A percentile compares a stretch with the other conserved stretches of the same genome.
Conservation (phyloP, 2,329 filamentous ascomycete genomes). For the Aspergillus chevalieri region DNA sequence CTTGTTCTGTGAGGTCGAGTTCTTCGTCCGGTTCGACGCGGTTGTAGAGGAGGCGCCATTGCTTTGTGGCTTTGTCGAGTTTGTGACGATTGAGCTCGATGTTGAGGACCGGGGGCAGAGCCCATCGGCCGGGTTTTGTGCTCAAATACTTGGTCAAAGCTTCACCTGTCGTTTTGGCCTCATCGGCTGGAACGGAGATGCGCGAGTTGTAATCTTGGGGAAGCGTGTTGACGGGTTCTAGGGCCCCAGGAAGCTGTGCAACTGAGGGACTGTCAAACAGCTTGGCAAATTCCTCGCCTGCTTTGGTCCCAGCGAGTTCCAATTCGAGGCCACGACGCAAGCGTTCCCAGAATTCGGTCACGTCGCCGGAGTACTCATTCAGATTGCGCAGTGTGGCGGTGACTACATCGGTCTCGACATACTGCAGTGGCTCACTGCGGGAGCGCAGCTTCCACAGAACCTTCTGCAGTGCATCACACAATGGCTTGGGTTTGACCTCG, state of each 20-base stretch:
- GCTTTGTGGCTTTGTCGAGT: conserved; percentile 49
- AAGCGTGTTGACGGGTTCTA: conserved; percentile 29
- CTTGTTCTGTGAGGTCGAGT: conserved; percentile 39
- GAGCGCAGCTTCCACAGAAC: conserved; percentile 47
- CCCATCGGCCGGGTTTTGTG: conserved; percentile 33
- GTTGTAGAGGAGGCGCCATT: conserved; percentile 54
- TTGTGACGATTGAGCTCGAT: conserved; percentile 54
- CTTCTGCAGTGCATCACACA: conserved; percentile 47
- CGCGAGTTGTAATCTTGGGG: conserved; percentile 33
- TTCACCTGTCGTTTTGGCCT: conserved; percentile 32
- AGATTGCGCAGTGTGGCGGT: conserved; percentile 36
- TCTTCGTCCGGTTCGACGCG: conserved; percentile 52
- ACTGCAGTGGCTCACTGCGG: conserved; percentile 34
- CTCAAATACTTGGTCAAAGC: conserved; percentile 28
- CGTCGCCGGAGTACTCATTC: conserved; percentile 45
- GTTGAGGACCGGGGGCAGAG: conserved; percentile 46
- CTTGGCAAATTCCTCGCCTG: conserved; percentile 34
- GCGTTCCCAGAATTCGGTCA: conserved; percentile 51
- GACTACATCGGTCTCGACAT: conserved; percentile 37
- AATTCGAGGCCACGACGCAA: conserved; percentile 48
- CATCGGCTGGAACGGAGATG: conserved; percentile 34
- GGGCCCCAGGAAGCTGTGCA: conserved; percentile 1
- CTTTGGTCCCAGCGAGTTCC: conserved; percentile 44
- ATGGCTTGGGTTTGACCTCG: conserved; percentile 43
- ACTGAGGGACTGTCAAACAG: conserved; percentile 43